These are phyloP conservation scores for Aspergillus mulundensis DNA, from an alignment of 495 filamentous ascomycete genomes.

Conservation along the genomic window DNA sequence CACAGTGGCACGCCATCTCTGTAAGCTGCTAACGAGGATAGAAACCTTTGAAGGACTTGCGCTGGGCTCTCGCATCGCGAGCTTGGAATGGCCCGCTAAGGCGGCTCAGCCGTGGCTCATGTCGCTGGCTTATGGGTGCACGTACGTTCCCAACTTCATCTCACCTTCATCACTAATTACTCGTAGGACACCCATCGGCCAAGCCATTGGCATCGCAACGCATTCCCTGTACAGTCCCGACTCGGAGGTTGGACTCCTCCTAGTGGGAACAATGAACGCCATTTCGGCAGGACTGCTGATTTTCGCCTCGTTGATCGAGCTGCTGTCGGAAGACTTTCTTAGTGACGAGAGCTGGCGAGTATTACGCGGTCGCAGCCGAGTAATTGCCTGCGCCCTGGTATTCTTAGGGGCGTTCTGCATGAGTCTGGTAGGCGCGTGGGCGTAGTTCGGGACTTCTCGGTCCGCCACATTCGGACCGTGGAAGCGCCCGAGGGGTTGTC, in stretches of 20 bases:
- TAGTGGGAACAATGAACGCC: conserved; percentile 67
- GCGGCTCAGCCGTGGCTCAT: conserved; percentile 59
- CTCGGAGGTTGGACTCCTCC: conserved; percentile 58
- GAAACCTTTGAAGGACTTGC: conserved; percentile 64
- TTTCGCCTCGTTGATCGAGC: conserved; percentile 58
- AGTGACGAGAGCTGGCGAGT: conserved; percentile 54
- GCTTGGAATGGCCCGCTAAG: conserved; percentile 41
- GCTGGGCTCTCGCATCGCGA: conserved; percentile 65
- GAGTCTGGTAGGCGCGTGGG: conserved; percentile 82
- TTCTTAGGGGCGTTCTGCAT: conserved; percentile 69
- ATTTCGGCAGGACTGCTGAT: conserved; percentile 61
- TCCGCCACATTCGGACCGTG: not conserved
- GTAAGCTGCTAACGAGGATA: conserved; percentile 24
- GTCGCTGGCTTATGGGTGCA: conserved; percentile 68
- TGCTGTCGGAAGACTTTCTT: conserved; percentile 61
- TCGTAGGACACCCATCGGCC: conserved; percentile 72
- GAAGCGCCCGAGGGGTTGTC: not conserved
- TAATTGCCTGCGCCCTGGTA: conserved; percentile 67
- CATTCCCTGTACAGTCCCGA: conserved; percentile 60
- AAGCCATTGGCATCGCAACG: conserved; percentile 69
- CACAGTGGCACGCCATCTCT: not conserved
- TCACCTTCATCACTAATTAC: not conserved
- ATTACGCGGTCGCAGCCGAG: conserved; percentile 59
- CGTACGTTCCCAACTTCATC: conserved; percentile 20
- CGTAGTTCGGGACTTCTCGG: conserved; percentile 23